Conservation (phyloP, 2,329 filamentous ascomycete species). For the Neonectria magnoliae region DNA sequence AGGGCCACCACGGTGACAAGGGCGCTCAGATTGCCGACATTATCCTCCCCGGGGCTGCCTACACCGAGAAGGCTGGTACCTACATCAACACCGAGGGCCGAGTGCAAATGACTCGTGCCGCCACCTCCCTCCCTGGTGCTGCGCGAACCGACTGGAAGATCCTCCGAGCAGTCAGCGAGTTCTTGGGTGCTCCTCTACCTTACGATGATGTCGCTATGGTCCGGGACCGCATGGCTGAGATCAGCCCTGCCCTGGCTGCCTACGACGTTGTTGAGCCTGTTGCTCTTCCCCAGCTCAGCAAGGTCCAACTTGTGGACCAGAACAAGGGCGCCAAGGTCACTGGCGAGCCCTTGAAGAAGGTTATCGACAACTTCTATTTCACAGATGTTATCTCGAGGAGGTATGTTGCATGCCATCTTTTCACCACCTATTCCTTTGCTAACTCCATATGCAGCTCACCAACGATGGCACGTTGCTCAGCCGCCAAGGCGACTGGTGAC, state of each 20-base stretch:
- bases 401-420: conserved; percentile 61
- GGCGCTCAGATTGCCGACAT: conserved; percentile 94
- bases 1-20: conserved; percentile 95
- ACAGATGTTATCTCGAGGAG: conserved; percentile 97
- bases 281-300: conserved; percentile 79
- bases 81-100: conserved; percentile 99
- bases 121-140: conserved; percentile 87
- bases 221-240: conserved; percentile 93
- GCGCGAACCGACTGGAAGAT: conserved; percentile 99
- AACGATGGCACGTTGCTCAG: conserved; percentile 97
- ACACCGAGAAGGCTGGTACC: conserved; percentile 95
- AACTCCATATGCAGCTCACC: conserved; percentile 74
- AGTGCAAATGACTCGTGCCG: conserved; percentile 91
- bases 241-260: conserved; percentile 86
- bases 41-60: conserved; percentile 91
- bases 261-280: conserved; percentile 93
- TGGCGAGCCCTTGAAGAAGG: conserved; percentile 80
- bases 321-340: conserved; percentile 87
- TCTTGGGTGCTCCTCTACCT: conserved; percentile 84
- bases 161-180: conserved; percentile 90
- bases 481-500: conserved; percentile 85
- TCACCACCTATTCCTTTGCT: conserved; percentile 27
- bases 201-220: conserved; percentile 93
- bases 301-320: conserved; percentile 94
- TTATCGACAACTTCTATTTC: conserved; percentile 97